Conservation (phyloP, 179 eudicot species). For the Pouteria campechiana region DNA sequence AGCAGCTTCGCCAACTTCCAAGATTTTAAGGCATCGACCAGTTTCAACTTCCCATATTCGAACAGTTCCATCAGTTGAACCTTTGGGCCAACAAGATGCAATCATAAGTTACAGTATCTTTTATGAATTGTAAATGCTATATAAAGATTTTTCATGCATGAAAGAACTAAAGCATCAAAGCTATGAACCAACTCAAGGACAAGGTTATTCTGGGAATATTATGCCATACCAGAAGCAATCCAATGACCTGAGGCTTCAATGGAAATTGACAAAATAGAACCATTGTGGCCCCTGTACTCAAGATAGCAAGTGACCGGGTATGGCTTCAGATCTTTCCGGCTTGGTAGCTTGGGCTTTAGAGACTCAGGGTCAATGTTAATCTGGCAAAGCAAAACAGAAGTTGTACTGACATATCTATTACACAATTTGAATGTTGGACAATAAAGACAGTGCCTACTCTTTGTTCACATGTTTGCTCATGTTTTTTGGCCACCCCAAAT, state of each 20-base stretch:
- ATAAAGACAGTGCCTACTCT: no score
- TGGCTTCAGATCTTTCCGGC: slow-evolving; percentile 81
- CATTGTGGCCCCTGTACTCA: slow-evolving; percentile 86
- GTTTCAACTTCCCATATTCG: slow-evolving; percentile 93
- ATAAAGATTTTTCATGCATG: no score
- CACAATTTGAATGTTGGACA: no score
- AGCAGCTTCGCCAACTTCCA: slow-evolving; percentile 70
- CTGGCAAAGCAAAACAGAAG: slow-evolving; percentile 21
- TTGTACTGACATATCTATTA: no score
- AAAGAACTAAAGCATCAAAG: no score
- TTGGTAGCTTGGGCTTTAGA: slow-evolving; percentile 72
- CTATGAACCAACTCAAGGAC: no score
- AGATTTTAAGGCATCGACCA: slow-evolving; percentile 72
- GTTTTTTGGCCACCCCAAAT: no score
- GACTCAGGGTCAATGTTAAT: slow-evolving; percentile 87
- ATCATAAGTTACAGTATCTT: background rate
- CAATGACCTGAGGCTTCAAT: slow-evolving; percentile 83
- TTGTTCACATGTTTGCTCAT: no score
- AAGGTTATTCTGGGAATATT: background rate
- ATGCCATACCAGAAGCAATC: slow-evolving; percentile 82
- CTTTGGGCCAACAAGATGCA: no score
- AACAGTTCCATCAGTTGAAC: slow-evolving; percentile 86
- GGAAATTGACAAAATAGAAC: slow-evolving; percentile 71
- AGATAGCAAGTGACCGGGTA: slow-evolving; percentile 75
- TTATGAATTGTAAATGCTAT: no score